Base-by-base conservation (phyloP, 2,329 filamentous ascomycete species). In the Fusarium caatingaense region DNA sequence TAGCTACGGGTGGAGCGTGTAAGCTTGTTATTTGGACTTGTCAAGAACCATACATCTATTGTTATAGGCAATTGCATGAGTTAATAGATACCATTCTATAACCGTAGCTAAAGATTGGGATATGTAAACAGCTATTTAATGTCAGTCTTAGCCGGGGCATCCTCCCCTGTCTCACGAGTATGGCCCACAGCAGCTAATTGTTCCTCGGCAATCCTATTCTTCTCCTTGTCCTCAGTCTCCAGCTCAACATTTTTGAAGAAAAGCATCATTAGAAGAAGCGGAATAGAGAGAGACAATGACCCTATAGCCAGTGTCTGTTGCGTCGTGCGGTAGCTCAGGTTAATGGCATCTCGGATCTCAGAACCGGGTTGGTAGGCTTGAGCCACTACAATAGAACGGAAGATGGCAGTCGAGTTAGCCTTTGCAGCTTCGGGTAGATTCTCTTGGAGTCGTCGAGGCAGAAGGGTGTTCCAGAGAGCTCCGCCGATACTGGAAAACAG, bases 381-480 rank as follows among this genome's bases (percentile, higher is more conserved):
- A 3, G 74, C 74, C 2, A 66, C 66, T 7, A 76, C 74, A 11
- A 77, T 72, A 10, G 73, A 76, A 2, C 65, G 60, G 54, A 74
- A 76, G 21, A 77, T 76, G 3, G 44, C 32, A 5, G 56, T 46
- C 8, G 69, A 63, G 16, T 69, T 71, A 0, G 32, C 50, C 23
- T 68, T 68, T 21, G 45, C 25, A 6, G 12, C 34, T 37, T 37
- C 18, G 0, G 34, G 34, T 0, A 37, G 3, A n/a, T 37, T 37
- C 8, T 3, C 34, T 1, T 12, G 34, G 3, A 37, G 34, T n/a
- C 10, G 1, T 12, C 34, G 34, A n/a, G 34, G 34, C 0, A 37
- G 34, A n/a, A 37, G 18, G 1, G 42, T 45, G 9, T 45, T 45
- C 42, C 42, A 45, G 0, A 45, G 16, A 3, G 42, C 42, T 8